A percentile compares a stretch with the other conserved stretches of the same genome.
Conservation (phyloP, 2,329 filamentous ascomycete species). For the Nakataea oryzae region DNA sequence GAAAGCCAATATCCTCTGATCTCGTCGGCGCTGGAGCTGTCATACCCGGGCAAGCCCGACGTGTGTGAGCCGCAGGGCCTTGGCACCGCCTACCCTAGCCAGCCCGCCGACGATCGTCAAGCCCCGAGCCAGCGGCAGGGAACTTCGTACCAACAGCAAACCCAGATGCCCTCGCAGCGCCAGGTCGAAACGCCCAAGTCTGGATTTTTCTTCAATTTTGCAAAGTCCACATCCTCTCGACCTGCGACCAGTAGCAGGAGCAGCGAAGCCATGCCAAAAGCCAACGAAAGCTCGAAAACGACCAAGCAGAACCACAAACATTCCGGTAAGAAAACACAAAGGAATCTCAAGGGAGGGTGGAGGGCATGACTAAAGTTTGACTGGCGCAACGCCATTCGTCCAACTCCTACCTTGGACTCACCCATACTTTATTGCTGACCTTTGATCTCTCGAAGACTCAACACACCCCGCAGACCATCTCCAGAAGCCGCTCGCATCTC, state of each 20-base stretch:
- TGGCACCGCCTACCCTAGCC: conserved; percentile 8
- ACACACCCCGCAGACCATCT: conserved; percentile 14
- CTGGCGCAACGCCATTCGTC: background rate
- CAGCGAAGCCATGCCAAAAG: conserved; percentile 26
- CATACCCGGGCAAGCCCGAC: conserved; percentile 7
- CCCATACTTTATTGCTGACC: background rate
- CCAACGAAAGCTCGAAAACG: conserved; percentile 16
- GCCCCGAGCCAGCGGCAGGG: conserved; percentile 9
- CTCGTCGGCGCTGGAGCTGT: conserved; percentile 16
- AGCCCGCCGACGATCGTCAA: conserved; percentile 6
- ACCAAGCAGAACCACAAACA: conserved; percentile 18
- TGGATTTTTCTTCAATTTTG: conserved; percentile 40
- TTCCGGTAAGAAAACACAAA: conserved; percentile 16
- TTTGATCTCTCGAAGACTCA: conserved; percentile 1
- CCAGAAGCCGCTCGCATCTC: conserved; percentile 27
- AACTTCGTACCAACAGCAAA: conserved; percentile 7
- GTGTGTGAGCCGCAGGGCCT: conserved; percentile 11
- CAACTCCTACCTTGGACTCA: background rate
- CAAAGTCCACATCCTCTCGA: conserved; percentile 30
- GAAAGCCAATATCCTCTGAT: conserved; percentile 16
- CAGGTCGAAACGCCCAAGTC: conserved; percentile 30
- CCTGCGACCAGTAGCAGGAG: conserved; percentile 23
- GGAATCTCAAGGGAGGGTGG: background rate
- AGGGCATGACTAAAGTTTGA: background rate
- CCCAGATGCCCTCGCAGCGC: conserved; percentile 9